Evolutionary conservation across 495 filamentous ascomycete genomes (phyloP).

Genomic region (Aspergillus cavernicola): DNA sequence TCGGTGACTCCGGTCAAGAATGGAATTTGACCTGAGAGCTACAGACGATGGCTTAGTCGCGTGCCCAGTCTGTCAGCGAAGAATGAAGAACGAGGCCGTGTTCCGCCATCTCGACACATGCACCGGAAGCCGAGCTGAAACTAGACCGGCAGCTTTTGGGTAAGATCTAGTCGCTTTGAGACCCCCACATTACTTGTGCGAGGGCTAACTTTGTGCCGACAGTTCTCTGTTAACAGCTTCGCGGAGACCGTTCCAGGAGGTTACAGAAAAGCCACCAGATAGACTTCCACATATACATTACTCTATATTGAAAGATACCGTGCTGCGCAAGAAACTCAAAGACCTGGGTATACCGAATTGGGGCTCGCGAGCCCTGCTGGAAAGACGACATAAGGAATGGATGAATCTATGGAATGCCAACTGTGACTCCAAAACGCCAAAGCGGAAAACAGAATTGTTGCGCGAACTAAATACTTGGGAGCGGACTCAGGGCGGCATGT

Average conservation of each 20-base stretch:
- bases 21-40: conserved; percentile 24
- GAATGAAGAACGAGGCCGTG: conserved; percentile 73
- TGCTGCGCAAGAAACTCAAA: conserved; percentile 71
- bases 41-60: conserved; percentile 73
- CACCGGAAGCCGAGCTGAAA: conserved; percentile 21
- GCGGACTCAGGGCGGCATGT: conserved; percentile 55
- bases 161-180: conserved; percentile 14
- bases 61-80: conserved; percentile 75
- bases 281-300: conserved; percentile 78
- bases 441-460: conserved; percentile 65
- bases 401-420: conserved; percentile 95
- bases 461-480: conserved; percentile 84
- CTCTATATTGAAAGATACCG: conserved; percentile 69
- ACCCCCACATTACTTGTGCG: neutral
- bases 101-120: conserved; percentile 73
- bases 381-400: conserved; percentile 87
- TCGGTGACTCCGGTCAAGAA: neutral
- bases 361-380: conserved; percentile 63
- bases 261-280: conserved; percentile 37
- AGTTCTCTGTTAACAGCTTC: conserved; percentile 13
- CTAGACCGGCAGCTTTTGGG: conserved; percentile 28
- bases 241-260: conserved; percentile 5
- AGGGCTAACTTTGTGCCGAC: conserved; percentile 1
- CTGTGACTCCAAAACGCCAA: conserved; percentile 74
- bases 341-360: conserved; percentile 76